A percentile compares a stretch with the other conserved stretches of the same genome.
These are phyloP conservation scores for Ambrosia hybrid DNA, from an alignment of 140 eudicot species.

Conservation along the genomic window DNA sequence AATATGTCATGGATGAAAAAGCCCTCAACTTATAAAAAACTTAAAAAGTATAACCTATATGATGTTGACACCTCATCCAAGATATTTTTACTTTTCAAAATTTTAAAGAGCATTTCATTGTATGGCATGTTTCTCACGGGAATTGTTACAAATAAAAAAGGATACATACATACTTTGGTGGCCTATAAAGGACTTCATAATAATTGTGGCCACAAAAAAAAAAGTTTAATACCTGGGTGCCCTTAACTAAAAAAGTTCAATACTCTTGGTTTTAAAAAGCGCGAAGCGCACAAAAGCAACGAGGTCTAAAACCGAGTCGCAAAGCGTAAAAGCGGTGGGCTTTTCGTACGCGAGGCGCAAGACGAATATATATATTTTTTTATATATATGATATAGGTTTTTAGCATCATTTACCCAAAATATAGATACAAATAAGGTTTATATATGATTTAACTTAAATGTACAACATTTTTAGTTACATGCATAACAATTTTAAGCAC, in stretches of 20 bases:
- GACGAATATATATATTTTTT: no score
- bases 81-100: not conserved
- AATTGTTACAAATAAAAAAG: not conserved
- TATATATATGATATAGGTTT: no score
- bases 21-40: not conserved
- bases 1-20: not conserved
- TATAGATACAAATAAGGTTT: no score
- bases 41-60: not conserved
- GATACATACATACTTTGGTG: constrained; percentile 2
- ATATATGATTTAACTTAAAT: no score
- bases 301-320: no score
- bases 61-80: constrained; percentile 7
- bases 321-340: no score
- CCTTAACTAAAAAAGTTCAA: not conserved
- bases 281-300: no score
- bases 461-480: no score
- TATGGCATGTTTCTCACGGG: not conserved
- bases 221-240: not conserved
- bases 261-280: no score
- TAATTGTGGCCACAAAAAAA: not conserved
- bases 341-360: no score
- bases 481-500: no score
- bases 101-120: not conserved
- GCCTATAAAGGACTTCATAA: not conserved
- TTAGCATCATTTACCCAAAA: no score